Base-by-base conservation (phyloP, 768 basidiomycete genomes). In the Termitomyces sp. region DNA sequence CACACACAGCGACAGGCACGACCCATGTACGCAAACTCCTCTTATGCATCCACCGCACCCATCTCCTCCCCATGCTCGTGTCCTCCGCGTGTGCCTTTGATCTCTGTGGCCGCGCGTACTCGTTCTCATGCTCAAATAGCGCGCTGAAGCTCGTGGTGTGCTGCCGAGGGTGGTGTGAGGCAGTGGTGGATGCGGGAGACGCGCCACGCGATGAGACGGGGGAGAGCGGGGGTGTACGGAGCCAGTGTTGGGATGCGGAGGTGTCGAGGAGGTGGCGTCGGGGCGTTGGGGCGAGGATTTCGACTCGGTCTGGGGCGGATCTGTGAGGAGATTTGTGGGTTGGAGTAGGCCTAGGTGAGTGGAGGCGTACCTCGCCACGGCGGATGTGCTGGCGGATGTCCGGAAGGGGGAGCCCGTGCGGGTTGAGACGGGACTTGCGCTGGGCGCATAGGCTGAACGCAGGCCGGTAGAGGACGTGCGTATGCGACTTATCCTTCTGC, bases 1-100 rank as follows among this genome's bases (percentile, higher is more conserved):
- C 76, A 0, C 81, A 74, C n/a, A 92, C 71, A 9, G 81, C 76
- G 48, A 74, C 72, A 3, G 88, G 87, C 1, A 89, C 70, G 7
- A 90, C 80, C 83, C 83, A 89, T 2, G 71, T 68, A 66, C 80
- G 86, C 70, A 90, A 70, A 18, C 80, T 82, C 38, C 82, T 78
- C 64, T 81, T 87, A 63, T 91, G 89, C 89, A 93, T 90, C 90
- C 89, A 94, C 46, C 87, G 79, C 42, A 91, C 77, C 87, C 87
- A 91, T 46, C 87, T 70, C 63, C 81, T 78, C 12, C 80, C 89
- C 73, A 85, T 79, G 7, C 76, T 72, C 32, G 66, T 65, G 39
- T 67, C 68, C 15, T 70, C 69, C 22, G 65, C 65, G 9, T 67
- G 63, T 7, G 60, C 63, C 11, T 73, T 71, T n/a, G 50, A 40